A percentile compares a stretch with the other conserved stretches of the same genome.
These are phyloP conservation scores for Coemansia sp. DNA, from an alignment of 192 early-diverging fungal species.

Conservation along the genomic window DNA sequence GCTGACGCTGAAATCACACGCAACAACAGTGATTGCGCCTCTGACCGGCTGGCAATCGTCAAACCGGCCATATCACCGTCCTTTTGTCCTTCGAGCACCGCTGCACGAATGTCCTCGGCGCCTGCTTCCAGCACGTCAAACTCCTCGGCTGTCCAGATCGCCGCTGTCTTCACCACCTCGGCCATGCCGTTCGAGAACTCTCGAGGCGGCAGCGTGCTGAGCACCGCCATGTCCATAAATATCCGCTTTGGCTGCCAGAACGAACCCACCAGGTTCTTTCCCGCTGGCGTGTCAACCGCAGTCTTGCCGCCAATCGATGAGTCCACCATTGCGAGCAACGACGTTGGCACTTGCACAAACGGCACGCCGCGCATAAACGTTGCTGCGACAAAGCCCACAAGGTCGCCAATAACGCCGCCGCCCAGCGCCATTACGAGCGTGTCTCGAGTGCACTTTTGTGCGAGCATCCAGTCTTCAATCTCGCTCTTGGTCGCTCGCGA, in stretches of 20 bases:
- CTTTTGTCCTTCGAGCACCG: slow-evolving; percentile 58
- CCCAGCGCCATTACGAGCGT: slow-evolving; percentile 90
- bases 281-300: slow-evolving; percentile 91
- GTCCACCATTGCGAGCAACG: slow-evolving; percentile 95
- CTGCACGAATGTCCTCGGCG: slow-evolving; percentile 73
- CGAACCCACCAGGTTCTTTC: slow-evolving; percentile 93
- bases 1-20: slow-evolving; percentile 85
- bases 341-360: slow-evolving; percentile 94
- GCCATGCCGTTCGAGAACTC: slow-evolving; percentile 97
- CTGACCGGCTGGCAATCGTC: slow-evolving; percentile 58
- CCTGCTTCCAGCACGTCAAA: slow-evolving; percentile 88
- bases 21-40: slow-evolving; percentile 65
- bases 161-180: slow-evolving; percentile 97
- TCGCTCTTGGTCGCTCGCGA: slow-evolving; percentile 79
- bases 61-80: slow-evolving; percentile 11
- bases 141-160: slow-evolving; percentile 84
- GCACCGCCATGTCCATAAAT: slow-evolving; percentile 84
- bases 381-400: slow-evolving; percentile 94
- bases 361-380: slow-evolving; percentile 97
- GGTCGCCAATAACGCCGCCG: slow-evolving; percentile 96
- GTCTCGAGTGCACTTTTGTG: slow-evolving; percentile 83
- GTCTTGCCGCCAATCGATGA: slow-evolving; percentile 97
- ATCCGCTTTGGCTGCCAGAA: slow-evolving; percentile 96
- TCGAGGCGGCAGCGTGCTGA: slow-evolving; percentile 82
- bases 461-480: slow-evolving; percentile 91